phyloP scores from a whole-genome alignment of 306 rosid genomes.

The Pueraria montana region DNA sequence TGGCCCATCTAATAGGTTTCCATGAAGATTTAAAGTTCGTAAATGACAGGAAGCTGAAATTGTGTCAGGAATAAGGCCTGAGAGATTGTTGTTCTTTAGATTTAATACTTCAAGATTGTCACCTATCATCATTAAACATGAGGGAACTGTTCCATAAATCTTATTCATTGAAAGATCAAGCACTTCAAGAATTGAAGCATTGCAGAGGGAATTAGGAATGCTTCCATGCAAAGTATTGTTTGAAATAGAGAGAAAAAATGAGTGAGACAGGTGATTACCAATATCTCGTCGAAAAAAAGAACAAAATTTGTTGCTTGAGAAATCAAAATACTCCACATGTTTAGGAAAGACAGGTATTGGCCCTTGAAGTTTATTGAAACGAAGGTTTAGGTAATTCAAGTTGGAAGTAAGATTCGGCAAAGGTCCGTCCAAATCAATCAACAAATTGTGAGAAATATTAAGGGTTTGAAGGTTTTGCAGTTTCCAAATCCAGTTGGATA shows the following conservation, averaged over 20 bases:
- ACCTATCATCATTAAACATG: conserved; percentile 39
- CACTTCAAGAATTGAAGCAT: conserved; percentile 3
- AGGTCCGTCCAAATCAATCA: too few relatives aligned
- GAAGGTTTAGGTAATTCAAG: too few relatives aligned
- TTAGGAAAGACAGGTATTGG: too few relatives aligned
- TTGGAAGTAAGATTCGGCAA: too few relatives aligned
- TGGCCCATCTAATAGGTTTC: too few relatives aligned
- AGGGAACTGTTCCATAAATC: conserved; percentile 43
- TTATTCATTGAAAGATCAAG: conserved; percentile 54
- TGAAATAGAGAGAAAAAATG: neutral
- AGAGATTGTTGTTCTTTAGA: neutral
- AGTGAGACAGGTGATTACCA: neutral
- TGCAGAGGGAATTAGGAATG: conserved; percentile 51
- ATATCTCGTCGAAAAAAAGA: conserved; percentile 18
- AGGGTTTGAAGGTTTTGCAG: too few relatives aligned
- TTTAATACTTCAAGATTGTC: conserved; percentile 13
- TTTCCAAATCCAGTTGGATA: too few relatives aligned
- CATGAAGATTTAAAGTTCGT: conserved; percentile 46
- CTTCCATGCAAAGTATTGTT: neutral
- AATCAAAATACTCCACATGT: too few relatives aligned
- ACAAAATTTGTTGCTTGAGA: conserved; percentile 33
- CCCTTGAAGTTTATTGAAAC: too few relatives aligned
- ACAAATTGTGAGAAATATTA: too few relatives aligned
- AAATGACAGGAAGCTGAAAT: neutral
- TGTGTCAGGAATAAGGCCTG: conserved; percentile 29